Base-by-base conservation (phyloP, 495 filamentous ascomycete genomes). In the Extremus antarcticus region DNA sequence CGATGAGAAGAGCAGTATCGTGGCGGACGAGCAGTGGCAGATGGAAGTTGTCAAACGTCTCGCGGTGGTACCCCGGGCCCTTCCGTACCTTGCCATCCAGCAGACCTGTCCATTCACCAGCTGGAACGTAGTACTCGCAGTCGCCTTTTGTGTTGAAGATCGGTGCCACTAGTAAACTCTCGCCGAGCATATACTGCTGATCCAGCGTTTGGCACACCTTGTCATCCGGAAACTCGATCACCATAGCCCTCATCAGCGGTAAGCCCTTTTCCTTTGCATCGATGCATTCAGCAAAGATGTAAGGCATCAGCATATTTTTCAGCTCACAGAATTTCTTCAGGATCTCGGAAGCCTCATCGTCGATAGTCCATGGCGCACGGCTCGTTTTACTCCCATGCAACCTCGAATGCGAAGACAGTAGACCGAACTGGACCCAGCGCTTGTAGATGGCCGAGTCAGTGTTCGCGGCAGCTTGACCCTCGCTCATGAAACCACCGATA, bases 51-150 rank as follows among this genome's bases (percentile, higher is more conserved):
- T 41, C 46, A 47, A 66, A 58, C 57, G 60, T 48, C 54, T 63
- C 57, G 66, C 59, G 47, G 47, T 66, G 15, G 65, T 78, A 70
- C 49, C 80, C 13, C 7, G 13, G 4, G 29, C 29, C n/a, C n/a
- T n/a, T 74, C 1, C 88, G n/a, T n/a, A n/a, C n/a, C n/a, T n/a
- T n/a, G n/a, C n/a, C 88, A 64, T 90, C 84, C 57, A 21, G 95
- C 85, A 57, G 95, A 65, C 71, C 94, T 86, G 60, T 85, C 54
- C 72, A 67, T 70, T 86, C 87, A 0, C 88, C 88, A 1, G 88
- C 79, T 39, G 95, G 66, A 11, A 84, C 77, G 65, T 89, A 95
- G 70, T 94, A 84, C 55, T 95, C 90, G 0, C 90, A 77, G 3
- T 53, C 60, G 16, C 64, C 64, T 23, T 49, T 60, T 22, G 65